Base-by-base conservation (phyloP, 202 grass and related monocot species). In the Carex sylvatica region DNA sequence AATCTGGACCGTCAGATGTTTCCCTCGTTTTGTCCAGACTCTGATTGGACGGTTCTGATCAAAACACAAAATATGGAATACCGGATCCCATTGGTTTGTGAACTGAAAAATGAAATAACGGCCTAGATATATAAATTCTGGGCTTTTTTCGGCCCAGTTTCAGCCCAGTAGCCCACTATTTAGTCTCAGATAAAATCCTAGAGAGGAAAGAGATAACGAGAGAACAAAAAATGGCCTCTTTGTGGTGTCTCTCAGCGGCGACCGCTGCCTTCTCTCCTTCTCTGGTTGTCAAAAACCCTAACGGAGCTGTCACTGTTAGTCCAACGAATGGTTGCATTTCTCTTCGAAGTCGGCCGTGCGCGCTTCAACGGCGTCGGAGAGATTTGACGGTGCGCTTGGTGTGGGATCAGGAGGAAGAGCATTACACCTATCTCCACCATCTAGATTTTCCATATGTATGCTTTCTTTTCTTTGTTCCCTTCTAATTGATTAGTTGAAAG, bases 361-460 rank as follows among this genome's bases (percentile, higher is more conserved):
- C 72, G 8, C 46, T 52, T 55, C 72, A 9, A 8, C 16, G 26
- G 14, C 79, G 61, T 42, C 58, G 78, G 78, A 28, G 58, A 30
- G 78, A 65, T 5, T 47, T 13, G 31, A 20, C 38, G 14, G 60
- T 81, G 36, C 68, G 79, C 20, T 33, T 81, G 59, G 61, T 31
- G 6, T 61, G 15, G 1, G 78, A 81, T 16, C 59, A 49, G 14
- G 74, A 79, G 53, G 74, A 79, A 4, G 15, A 12, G 0, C 15
- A 8, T 5, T 8, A 19, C 14, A 47, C 16, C 13, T 31, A 31
- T 56, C 79, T 23, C 11, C 36, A 82, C 23, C 79, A 44, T 55
- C 61, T 82, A 7, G 79, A 82, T 68, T 65, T 82, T 31, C 60
- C 61, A 24, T 66, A 51, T 68, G 79, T 82, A 82, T 67, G 62